These are phyloP conservation scores for Choanephora cucurbitarum DNA, from an alignment of 371 early-diverging fungal genomes.

Conservation along the genomic window DNA sequence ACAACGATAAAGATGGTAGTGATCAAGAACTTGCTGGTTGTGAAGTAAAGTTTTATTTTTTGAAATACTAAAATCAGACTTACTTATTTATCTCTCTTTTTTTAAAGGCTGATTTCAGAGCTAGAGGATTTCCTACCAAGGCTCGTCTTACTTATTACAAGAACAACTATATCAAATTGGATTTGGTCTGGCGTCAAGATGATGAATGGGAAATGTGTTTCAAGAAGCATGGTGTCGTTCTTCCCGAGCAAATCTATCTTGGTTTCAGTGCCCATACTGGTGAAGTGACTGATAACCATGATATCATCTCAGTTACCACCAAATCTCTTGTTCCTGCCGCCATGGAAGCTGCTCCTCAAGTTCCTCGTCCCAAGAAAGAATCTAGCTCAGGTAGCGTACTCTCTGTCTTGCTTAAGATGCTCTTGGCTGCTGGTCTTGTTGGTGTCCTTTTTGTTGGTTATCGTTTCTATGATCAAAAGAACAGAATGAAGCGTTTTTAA, in stretches of 20 bases:
- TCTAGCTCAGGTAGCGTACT: slow-evolving; percentile 41
- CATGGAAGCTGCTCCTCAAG: slow-evolving; percentile 32
- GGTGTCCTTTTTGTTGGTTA: slow-evolving; percentile 58
- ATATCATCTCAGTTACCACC: slow-evolving; percentile 70
- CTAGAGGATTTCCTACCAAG: slow-evolving; percentile 62
- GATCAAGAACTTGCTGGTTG: slow-evolving; percentile 68
- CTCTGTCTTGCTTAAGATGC: slow-evolving; percentile 55
- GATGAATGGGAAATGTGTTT: slow-evolving; percentile 86
- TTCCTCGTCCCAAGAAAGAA: slow-evolving; percentile 20
- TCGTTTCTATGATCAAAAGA: slow-evolving; percentile 59
- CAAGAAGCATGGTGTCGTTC: slow-evolving; percentile 61
- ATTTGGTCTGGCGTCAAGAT: slow-evolving; percentile 65
- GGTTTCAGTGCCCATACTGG: slow-evolving; percentile 94
- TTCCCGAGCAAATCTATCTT: slow-evolving; percentile 79
- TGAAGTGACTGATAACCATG: slow-evolving; percentile 85
- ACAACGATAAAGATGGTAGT: slow-evolving; percentile 82
- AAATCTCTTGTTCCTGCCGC: slow-evolving; percentile 40
- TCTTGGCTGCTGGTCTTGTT: slow-evolving; percentile 57
- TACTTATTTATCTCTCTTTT: too few relatives aligned
- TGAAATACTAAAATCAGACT: too few relatives aligned
- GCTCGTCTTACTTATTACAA: slow-evolving; percentile 81
- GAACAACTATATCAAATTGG: slow-evolving; percentile 64
- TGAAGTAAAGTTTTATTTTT: too few relatives aligned
- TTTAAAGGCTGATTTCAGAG: slow-evolving; percentile 81
- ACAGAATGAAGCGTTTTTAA: slow-evolving; percentile 68